Evolutionary conservation across 2,329 filamentous ascomycete genomes (phyloP).

Genomic region (Monosporascus sp.): DNA sequence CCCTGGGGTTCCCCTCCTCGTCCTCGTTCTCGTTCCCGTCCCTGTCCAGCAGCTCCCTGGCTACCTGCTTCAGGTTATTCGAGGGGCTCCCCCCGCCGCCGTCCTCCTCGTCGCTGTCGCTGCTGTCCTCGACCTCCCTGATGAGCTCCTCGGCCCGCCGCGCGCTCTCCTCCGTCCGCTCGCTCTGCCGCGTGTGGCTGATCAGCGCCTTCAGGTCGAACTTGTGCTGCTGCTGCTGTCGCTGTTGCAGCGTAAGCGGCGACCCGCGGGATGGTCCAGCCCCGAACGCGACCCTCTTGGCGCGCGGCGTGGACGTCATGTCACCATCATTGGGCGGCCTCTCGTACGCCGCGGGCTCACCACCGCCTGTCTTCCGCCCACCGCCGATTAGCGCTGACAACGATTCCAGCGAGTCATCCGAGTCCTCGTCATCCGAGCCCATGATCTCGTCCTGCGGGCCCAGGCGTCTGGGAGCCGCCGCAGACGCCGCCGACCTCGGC

Average conservation of each 20-base stretch:
- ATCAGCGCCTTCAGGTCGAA: conserved; percentile 60
- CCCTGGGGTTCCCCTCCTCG: conserved; percentile 19
- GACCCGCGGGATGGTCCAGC: conserved; percentile 29
- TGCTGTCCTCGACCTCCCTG: conserved; percentile 11
- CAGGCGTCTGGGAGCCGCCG: conserved; percentile 9
- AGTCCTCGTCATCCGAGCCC: conserved; percentile 69
- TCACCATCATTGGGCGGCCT: conserved; percentile 7
- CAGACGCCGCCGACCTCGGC: conserved; percentile 16
- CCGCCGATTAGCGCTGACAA: conserved; percentile 46
- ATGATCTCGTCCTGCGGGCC: conserved; percentile 55
- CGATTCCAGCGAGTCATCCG: conserved; percentile 48
- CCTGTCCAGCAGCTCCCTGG: conserved; percentile 33
- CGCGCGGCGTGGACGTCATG: conserved; percentile 35
- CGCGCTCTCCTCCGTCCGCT: conserved; percentile 52
- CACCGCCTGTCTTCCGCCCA: conserved; percentile 12
- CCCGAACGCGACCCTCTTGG: conserved; percentile 39
- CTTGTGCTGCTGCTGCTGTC: conserved; percentile 37
- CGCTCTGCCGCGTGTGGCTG: conserved; percentile 52
- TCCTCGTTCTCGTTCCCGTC: not conserved
- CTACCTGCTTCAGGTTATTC: conserved; percentile 37
- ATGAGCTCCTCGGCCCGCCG: conserved; percentile 35
- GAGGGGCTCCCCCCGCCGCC: conserved; percentile 16
- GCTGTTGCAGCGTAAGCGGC: conserved; percentile 41
- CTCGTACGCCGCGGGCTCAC: conserved; percentile 12
- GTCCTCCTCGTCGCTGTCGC: conserved; percentile 14